Evolutionary conservation across 2,329 filamentous ascomycete species (phyloP).

Genomic region (Allantophomopsis cytisporea): DNA sequence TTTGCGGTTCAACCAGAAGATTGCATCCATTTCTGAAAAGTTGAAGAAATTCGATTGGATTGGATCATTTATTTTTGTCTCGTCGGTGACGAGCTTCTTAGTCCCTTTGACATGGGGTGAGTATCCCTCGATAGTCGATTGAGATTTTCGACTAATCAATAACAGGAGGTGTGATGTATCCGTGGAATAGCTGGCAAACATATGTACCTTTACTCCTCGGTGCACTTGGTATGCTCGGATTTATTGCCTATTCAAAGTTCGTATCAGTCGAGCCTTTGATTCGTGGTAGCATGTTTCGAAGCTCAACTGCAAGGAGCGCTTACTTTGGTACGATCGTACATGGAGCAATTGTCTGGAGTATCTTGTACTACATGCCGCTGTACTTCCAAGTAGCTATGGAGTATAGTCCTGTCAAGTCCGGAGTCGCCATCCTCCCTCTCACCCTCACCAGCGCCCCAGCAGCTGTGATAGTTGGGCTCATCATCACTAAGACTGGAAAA

Average conservation of each 20-base stretch:
- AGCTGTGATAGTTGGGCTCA: constrained; percentile 39
- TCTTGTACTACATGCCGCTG: constrained; percentile 40
- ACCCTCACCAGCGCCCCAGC: constrained; percentile 35
- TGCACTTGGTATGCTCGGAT: constrained; percentile 30
- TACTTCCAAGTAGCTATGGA: constrained; percentile 37
- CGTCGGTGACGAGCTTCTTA: constrained; percentile 39
- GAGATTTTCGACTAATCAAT: not conserved
- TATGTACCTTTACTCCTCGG: constrained; percentile 46
- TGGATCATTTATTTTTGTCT: constrained; percentile 46
- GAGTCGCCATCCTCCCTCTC: constrained; percentile 32
- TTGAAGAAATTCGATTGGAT: constrained; percentile 38
- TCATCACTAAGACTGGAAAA: constrained; percentile 37
- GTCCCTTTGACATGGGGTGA: constrained; percentile 44
- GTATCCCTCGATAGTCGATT: not conserved
- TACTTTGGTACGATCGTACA: constrained; percentile 42
- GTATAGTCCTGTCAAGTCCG: constrained; percentile 36
- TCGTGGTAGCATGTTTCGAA: constrained; percentile 23
- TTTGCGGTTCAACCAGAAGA: constrained; percentile 7
- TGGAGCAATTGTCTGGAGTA: constrained; percentile 38
- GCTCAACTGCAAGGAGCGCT: constrained; percentile 31
- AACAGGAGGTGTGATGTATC: constrained; percentile 42
- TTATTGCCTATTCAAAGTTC: constrained; percentile 34
- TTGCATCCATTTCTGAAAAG: constrained; percentile 8
- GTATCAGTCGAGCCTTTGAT: constrained; percentile 17
- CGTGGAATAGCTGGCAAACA: constrained; percentile 45